Evolutionary conservation across 176 grass and related monocot species (phyloP), one percentile per base, ranked within the genome.

Genomic region (Bothriochloa decipiens): DNA sequence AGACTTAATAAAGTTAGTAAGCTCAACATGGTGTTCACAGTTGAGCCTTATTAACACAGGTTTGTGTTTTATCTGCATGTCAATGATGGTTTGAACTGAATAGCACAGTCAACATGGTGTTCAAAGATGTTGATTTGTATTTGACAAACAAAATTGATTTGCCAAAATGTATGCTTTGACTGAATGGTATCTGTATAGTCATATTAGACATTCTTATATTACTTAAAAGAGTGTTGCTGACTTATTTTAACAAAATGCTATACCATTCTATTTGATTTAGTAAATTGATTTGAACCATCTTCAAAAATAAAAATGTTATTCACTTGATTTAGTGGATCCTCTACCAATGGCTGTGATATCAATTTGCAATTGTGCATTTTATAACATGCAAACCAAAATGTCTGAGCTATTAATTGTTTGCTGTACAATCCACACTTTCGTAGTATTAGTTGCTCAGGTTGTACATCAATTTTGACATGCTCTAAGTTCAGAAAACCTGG

Each of bases 401-500:
- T 57, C 53, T 57, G 52, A 20, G 52, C 52, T 55, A 55, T 52
- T 52, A 18, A 18, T 32, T 41, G 60, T 39, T 18, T 64, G 26
- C 8, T 46, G 2, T 3, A 28, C 33, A n/a, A 37, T 70, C 49
- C 0, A 47, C 46, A 72, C 80, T 11, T 86, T n/a, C 47, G 9
- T 78, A 49, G 10, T 64, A 42, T 68, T 75, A 74, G 10, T 72
- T 23, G 15, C 6, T 55, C 57, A 11, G 23, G 8, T 23, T 49
- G 70, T 74, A n/a, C 78, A 88, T 88, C 67, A 81, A 86, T 65
- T 86, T 33, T 46, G 49, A 83, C 18, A 37, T 72, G 39, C 70
- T 90, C 49, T 57, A 85, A n/a, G 47, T 91, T 16, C 73, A 87
- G 26, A 81, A 87, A 82, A 87, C 29, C 71, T 87, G 77, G 81